Conservation (phyloP, 1,284 basidiomycete genomes). For the Phenoliferia sp. region DNA sequence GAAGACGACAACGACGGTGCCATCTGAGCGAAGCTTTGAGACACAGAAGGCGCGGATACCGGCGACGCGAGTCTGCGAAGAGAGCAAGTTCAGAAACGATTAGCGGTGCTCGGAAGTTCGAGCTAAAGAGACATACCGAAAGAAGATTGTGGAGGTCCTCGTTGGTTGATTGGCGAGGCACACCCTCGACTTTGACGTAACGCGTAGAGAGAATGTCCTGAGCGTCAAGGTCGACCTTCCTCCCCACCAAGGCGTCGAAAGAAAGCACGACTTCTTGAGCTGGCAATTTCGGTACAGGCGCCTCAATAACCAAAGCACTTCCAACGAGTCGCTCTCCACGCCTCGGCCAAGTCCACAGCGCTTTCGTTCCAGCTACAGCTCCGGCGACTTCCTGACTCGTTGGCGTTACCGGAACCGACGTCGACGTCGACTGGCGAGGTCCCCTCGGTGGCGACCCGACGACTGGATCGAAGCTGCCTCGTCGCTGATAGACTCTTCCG, state of each 20-base stretch:
- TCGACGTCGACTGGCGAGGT: not conserved
- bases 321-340: not conserved
- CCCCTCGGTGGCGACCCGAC: not conserved
- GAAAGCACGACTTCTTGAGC: not conserved
- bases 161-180: conserved; percentile 3
- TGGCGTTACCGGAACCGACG: not conserved
- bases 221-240: not conserved
- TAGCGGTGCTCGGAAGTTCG: not conserved
- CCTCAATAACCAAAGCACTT: not conserved
- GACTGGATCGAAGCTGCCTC: not conserved
- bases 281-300: not conserved
- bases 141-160: conserved; percentile 2
- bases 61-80: not conserved
- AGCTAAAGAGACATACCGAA: not conserved
- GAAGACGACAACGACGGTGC: conserved; percentile 24
- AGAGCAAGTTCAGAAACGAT: not conserved
- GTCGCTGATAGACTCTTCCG: not conserved
- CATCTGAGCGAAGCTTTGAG: conserved; percentile 1
- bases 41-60: conserved; percentile 9
- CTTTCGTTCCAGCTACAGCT: not conserved
- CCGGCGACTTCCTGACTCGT: not conserved
- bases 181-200: conserved; percentile 17
- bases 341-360: not conserved
- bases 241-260: not conserved
- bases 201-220: conserved; percentile 6